Percentiles rank a stretch among this genome's conserved stretches.
phyloP scores from a whole-genome alignment of 495 filamentous ascomycete species.

The Penicillium nucicola region DNA sequence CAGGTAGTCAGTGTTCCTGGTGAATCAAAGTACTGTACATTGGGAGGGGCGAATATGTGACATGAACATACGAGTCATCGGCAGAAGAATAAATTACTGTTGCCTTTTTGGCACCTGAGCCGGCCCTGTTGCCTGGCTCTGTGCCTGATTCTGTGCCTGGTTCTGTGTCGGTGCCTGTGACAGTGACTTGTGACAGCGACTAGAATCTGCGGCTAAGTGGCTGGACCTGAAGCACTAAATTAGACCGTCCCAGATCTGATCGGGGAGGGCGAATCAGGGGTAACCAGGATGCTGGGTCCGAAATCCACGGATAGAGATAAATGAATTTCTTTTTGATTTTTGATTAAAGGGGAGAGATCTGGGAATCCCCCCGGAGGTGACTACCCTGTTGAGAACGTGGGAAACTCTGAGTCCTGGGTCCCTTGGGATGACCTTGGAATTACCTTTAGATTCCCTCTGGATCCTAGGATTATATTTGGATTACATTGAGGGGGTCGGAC shows the following conservation, averaged over 20 bases:
- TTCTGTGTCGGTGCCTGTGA: too few species aligned
- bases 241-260: not conserved
- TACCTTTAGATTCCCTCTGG: too few species aligned
- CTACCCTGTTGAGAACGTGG: not conserved
- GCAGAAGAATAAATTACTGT: not conserved
- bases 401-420: conserved; percentile 2
- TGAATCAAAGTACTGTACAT: too few species aligned
- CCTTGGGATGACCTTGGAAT: too few species aligned
- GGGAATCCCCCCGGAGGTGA: conserved; percentile 6
- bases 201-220: too few species aligned
- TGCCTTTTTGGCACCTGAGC: too few species aligned
- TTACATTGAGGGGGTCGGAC: not conserved
- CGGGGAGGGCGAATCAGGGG: not conserved
- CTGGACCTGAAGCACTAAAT: not conserved
- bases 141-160: too few species aligned
- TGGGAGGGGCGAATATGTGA: not conserved
- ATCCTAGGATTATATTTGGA: too few species aligned
- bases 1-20: too few species aligned
- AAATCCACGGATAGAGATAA: not conserved
- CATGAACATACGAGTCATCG: not conserved
- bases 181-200: too few species aligned
- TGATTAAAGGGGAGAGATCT: not conserved
- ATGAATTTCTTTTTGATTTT: too few species aligned
- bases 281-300: not conserved
- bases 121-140: too few species aligned